Evolutionary conservation across 371 early-diverging fungal species (phyloP).

Genomic region (Haplosporangium sp.): DNA sequence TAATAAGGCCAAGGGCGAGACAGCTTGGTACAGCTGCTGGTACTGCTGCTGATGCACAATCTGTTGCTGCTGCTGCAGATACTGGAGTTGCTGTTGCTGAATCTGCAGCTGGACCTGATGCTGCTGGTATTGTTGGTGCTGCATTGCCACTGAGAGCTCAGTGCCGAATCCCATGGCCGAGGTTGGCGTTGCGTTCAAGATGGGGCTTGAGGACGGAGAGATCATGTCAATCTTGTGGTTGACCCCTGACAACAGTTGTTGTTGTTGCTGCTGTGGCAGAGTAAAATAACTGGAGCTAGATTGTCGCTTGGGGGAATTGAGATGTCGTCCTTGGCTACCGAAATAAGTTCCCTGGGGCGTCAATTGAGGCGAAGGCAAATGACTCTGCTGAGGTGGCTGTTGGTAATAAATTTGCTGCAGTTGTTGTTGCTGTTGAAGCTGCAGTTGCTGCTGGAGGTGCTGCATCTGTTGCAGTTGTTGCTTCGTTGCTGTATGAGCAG

Average conservation of each 20-base stretch:
- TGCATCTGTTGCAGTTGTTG: constrained; percentile 8
- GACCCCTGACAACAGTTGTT: not conserved
- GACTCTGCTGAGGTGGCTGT: constrained; percentile 3
- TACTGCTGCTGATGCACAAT: constrained; percentile 14
- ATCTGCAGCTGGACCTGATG: constrained; percentile 41
- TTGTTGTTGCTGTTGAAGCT: not conserved
- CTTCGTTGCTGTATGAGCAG: constrained; percentile 1
- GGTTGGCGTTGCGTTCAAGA: constrained; percentile 16
- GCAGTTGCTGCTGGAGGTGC: not conserved
- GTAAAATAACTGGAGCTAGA: constrained; percentile 29
- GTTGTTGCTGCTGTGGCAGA: constrained; percentile 19
- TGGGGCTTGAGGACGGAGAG: constrained; percentile 31
- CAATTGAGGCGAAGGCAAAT: constrained; percentile 13
- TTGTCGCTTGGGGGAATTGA: constrained; percentile 22
- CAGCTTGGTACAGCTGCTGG: constrained; percentile 8
- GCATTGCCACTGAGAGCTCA: constrained; percentile 41
- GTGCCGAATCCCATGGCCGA: not conserved
- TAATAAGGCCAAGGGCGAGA: constrained; percentile 22
- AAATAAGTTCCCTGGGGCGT: constrained; percentile 14
- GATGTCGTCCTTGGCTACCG: constrained; percentile 21
- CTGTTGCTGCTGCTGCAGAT: constrained; percentile 33
- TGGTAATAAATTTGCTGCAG: not conserved
- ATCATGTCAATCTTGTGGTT: not conserved
- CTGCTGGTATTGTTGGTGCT: constrained; percentile 41
- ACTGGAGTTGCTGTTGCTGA: constrained; percentile 32